Conservation (phyloP, 768 basidiomycete species). For the Rhodotorula graminis region DNA sequence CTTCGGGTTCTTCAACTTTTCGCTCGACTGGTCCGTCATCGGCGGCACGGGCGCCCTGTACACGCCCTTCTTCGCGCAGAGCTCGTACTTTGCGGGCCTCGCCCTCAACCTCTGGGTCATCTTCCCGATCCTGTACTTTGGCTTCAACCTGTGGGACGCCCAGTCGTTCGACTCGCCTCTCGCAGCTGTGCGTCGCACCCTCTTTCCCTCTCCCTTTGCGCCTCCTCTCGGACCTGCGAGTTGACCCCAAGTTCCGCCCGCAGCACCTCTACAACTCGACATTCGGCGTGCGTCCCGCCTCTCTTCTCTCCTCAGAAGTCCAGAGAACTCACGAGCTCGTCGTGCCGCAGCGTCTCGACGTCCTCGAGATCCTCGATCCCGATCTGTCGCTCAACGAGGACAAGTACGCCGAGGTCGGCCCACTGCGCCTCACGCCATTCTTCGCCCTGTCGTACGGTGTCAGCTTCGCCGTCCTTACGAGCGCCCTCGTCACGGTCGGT, state of each 20-base stretch:
- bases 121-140: conserved; percentile 42
- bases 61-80: conserved; percentile 42
- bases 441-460: conserved; percentile 40
- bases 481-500: conserved; percentile 38
- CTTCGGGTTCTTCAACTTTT: conserved; percentile 42
- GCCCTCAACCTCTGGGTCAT: conserved; percentile 43
- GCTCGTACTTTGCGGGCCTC: conserved; percentile 41
- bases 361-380: conserved; percentile 40
- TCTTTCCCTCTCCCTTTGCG: not conserved
- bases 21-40: conserved; percentile 45
- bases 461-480: conserved; percentile 42
- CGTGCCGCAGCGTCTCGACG: conserved; percentile 39
- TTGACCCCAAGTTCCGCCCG: no score
- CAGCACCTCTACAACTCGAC: conserved; percentile 42
- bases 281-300: conserved; percentile 14
- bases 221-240: no score
- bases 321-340: not conserved
- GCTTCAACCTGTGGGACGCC: conserved; percentile 41
- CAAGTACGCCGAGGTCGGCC: conserved; percentile 37
- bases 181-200: conserved; percentile 13
- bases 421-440: conserved; percentile 43
- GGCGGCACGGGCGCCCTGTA: conserved; percentile 41
- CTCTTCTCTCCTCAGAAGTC: not conserved
- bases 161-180: conserved; percentile 41
- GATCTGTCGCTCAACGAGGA: conserved; percentile 43